Evolutionary conservation across 345 rosid genomes (phyloP), one percentile per base, ranked within the genome.

Genomic region (Nasturtium officinale): DNA sequence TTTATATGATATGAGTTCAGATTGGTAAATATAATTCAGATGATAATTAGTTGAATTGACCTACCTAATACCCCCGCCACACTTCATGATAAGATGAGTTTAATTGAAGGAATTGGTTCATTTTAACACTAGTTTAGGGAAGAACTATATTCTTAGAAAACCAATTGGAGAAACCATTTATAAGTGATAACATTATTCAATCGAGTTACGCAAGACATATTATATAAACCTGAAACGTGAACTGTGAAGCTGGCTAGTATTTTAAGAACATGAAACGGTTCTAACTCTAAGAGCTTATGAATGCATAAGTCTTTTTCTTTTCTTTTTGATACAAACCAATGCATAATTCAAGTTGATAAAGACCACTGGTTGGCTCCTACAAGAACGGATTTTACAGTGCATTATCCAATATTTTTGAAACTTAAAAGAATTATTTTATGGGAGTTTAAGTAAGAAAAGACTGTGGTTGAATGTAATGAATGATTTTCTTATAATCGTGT

Each of bases 401-500:
- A 48, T 25, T 13, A 61, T 71, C 40, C 29, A 37, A 52, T 20
- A 30, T 20, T 26, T 23, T 30, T 56, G 45, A 18, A 16, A 50
- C 3, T 55, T 30, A 20, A 25, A 42, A 5, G 2, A 37, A 37
- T 37, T 37, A 10, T 38, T 10, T 11, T 38, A 3, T 42, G 1
- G 13, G 5, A 1, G n/a, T 33, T 15, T 13, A 9, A 38, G 15
- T 42, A 42, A 54, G 46, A 45, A 62, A 61, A 21, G 16, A 48
- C 2, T 40, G 38, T 73, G 65, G 25, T 32, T 46, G 45, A 51
- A 30, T 40, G 13, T 40, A 17, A 46, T 48, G 70, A 45, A 59
- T 58, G 55, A 40, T 55, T 59, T 75, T 21, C 50, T 67, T 66
- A 60, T 75, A 52, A 67, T 67, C 69, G 56, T 67, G 74, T 67